Conservation (phyloP, 352 stramenopile genomes). For the Globisporangium cederbergense region DNA sequence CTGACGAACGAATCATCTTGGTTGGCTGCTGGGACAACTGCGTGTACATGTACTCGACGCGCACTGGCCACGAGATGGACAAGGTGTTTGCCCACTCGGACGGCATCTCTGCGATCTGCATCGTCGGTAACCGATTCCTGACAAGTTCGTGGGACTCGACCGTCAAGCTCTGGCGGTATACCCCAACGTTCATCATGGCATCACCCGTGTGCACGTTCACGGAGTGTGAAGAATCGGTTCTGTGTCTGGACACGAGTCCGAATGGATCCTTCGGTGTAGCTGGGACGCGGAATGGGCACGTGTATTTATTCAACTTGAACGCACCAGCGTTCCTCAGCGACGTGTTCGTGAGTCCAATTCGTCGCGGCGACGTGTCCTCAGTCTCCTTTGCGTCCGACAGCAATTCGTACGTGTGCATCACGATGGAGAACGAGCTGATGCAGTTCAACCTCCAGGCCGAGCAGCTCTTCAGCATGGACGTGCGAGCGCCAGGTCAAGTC, state of each 20-base stretch:
- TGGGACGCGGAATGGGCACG: conserved; percentile 48
- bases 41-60: conserved; percentile 71
- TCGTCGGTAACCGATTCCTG: conserved; percentile 52
- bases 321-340: conserved; percentile 23
- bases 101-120: conserved; percentile 65
- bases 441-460: conserved; percentile 53
- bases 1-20: conserved; percentile 56
- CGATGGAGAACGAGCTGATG: conserved; percentile 62
- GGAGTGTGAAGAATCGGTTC: conserved; percentile 58
- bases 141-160: conserved; percentile 80
- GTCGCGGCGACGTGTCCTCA: conserved; percentile 42
- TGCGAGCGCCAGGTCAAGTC: conserved; percentile 48
- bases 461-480: conserved; percentile 45
- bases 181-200: conserved; percentile 41
- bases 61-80: conserved; percentile 53
- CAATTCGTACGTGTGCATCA: conserved; percentile 62
- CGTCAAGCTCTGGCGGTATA: conserved; percentile 76
- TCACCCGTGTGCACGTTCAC: conserved; percentile 53
- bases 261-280: conserved; percentile 47
- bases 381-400: conserved; percentile 50
- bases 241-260: conserved; percentile 63
- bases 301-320: conserved; percentile 54
- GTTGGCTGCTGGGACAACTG: conserved; percentile 73
- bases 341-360: conserved; percentile 31
- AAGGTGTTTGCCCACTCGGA: conserved; percentile 63